Percentiles rank a stretch among this genome's conserved stretches.
phyloP scores from a whole-genome alignment of 2,329 filamentous ascomycete species.

The Pseudocercospora macadamiae region DNA sequence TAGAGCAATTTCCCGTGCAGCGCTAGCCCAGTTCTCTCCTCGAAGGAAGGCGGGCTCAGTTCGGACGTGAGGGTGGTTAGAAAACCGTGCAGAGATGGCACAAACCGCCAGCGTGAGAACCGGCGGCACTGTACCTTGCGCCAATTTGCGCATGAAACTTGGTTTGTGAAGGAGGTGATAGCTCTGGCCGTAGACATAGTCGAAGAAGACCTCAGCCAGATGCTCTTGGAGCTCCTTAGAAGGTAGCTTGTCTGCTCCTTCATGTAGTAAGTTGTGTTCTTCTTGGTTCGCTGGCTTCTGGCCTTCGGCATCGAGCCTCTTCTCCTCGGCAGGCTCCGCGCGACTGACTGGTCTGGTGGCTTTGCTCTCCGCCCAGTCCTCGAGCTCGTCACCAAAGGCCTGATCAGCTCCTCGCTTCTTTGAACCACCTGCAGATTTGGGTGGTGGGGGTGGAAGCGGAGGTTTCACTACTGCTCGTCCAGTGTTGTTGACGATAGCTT shows the following conservation, averaged over 20 bases:
- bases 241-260: constrained; percentile 82
- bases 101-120: constrained; percentile 93
- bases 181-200: constrained; percentile 91
- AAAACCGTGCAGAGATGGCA: constrained; percentile 93
- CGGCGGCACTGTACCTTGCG: constrained; percentile 78
- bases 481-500: constrained; percentile 68
- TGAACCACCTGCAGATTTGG: constrained; percentile 54
- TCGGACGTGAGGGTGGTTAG: constrained; percentile 78
- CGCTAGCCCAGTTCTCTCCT: constrained; percentile 87
- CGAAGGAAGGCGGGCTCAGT: constrained; percentile 79
- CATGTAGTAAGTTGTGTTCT: constrained; percentile 75
- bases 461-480: constrained; percentile 85
- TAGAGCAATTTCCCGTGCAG: constrained; percentile 83
- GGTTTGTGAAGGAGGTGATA: constrained; percentile 96
- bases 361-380: constrained; percentile 67
- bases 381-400: constrained; percentile 80
- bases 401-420: constrained; percentile 87
- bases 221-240: constrained; percentile 89
- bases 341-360: constrained; percentile 4
- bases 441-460: constrained; percentile 61
- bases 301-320: constrained; percentile 9
- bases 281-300: constrained; percentile 57
- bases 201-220: constrained; percentile 91
- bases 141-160: constrained; percentile 90
- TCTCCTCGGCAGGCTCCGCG: constrained; percentile 10